Conservation (phyloP, 768 basidiomycete species). For the Crassisporium funariophilum region DNA sequence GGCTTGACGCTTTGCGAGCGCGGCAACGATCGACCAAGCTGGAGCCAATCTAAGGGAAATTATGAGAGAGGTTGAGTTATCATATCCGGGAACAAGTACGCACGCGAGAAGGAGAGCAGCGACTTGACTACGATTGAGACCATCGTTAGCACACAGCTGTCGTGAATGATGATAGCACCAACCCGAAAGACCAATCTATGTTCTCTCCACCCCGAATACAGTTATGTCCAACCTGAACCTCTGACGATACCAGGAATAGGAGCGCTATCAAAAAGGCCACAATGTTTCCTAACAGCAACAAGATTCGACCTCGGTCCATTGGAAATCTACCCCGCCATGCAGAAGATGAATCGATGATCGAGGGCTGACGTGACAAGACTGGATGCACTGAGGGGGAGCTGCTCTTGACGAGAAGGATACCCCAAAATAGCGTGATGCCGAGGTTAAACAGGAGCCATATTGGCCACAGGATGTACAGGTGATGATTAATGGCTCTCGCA, state of each 20-base stretch:
- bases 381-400: constrained; percentile 18
- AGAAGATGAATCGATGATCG: not conserved
- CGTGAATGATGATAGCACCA: not conserved
- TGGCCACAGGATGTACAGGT: constrained; percentile 11
- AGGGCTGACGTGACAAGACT: constrained; percentile 14
- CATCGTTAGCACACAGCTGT: not conserved
- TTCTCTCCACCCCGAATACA: constrained; percentile 17
- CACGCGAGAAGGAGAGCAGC: constrained; percentile 20
- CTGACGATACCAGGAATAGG: constrained; percentile 16
- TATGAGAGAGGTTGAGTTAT: too few relatives aligned
- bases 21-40: constrained; percentile 16
- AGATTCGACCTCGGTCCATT: constrained; percentile 14
- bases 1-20: too few relatives aligned
- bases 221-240: constrained; percentile 15
- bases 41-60: constrained; percentile 14
- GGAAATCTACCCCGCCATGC: constrained; percentile 10
- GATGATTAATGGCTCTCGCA: constrained; percentile 8
- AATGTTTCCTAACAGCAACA: constrained; percentile 10
- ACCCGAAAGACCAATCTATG: constrained; percentile 21
- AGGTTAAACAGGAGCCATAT: constrained; percentile 20
- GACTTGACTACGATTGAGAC: constrained; percentile 15
- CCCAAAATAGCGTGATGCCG: constrained; percentile 14
- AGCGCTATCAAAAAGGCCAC: constrained; percentile 13
- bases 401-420: constrained; percentile 16
- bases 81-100: too few relatives aligned